Conservation (phyloP, 192 early-diverging fungal genomes). For the Podila epicladia region DNA sequence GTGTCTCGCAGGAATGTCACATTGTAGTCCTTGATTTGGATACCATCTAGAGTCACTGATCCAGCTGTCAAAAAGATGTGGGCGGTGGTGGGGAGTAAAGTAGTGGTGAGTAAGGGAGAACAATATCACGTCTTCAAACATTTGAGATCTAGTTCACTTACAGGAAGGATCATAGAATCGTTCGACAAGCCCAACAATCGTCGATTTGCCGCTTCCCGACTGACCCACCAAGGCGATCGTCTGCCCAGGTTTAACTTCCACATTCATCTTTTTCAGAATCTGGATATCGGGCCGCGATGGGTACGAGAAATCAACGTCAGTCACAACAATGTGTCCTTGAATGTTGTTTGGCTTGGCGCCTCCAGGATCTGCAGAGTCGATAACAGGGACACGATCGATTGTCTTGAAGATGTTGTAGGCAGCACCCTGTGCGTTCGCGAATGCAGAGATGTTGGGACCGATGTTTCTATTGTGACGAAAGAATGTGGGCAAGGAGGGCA, state of each 20-base stretch:
- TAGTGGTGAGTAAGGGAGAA: no score
- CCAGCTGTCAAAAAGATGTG: slow-evolving; percentile 50
- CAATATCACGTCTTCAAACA: not conserved
- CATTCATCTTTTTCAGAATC: slow-evolving; percentile 77
- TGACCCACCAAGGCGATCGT: slow-evolving; percentile 66
- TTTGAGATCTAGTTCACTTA: slow-evolving; percentile 5
- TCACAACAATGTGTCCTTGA: slow-evolving; percentile 77
- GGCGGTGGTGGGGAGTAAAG: not conserved
- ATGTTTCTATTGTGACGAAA: slow-evolving; percentile 21
- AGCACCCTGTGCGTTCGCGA: slow-evolving; percentile 84
- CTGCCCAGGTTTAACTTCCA: slow-evolving; percentile 79
- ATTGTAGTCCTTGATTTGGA: slow-evolving; percentile 79
- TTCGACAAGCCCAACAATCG: slow-evolving; percentile 83
- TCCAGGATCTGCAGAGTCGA: slow-evolving; percentile 66
- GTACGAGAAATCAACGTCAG: slow-evolving; percentile 83
- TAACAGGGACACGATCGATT: slow-evolving; percentile 83
- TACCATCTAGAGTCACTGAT: slow-evolving; percentile 76
- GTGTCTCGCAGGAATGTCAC: slow-evolving; percentile 84
- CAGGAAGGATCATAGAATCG: slow-evolving; percentile 81
- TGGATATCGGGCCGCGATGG: slow-evolving; percentile 85
- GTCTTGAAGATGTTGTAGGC: slow-evolving; percentile 83
- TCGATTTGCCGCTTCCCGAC: slow-evolving; percentile 87
- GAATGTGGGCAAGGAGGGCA: not conserved
- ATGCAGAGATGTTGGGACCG: slow-evolving; percentile 78
- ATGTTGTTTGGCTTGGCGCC: slow-evolving; percentile 61